Evolutionary conservation across 768 basidiomycete species (phyloP), one percentile per base, ranked within the genome.

Genomic region (Tephrocybe sp.): DNA sequence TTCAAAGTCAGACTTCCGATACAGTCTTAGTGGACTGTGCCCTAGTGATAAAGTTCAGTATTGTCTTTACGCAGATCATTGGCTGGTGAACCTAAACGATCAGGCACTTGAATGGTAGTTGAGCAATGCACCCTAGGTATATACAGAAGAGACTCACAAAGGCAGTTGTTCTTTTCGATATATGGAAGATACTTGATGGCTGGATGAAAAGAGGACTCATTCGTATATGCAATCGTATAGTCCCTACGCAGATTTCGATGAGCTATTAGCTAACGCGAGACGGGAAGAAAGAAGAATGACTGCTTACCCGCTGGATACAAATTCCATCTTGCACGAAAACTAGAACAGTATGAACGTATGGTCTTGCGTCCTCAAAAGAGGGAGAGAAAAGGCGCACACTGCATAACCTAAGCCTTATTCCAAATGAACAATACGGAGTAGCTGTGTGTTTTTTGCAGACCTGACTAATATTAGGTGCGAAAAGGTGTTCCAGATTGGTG

Each of bases 351-450:
- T 13, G 2, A 12, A 9, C 22, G 23, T 16, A 36, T 30, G 13
- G 26, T 17, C 30, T 30, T 26, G 11, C 11, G 9, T 14, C 17
- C 36, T 2, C 9, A 20, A 22, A 31, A 16, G 9, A 30, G 30
- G 6, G 9, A 35, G 8, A 26, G 20, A 9, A 20, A 43, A 16
- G 4, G 53, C 64, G 38, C 39, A 71, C 71, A 33, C 58, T 54
- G 53, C 85, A 87, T 8, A 83, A 40, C 33, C 78, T 70, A 20
- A 76, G 51, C 22, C 72, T 67, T 2, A 79, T 58, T 1, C 77
- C 68, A 55, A 79, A 85, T 11, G 82, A 83, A 1, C 48, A 48
- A 55, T 74, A 82, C 60, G 72, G 66, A 5, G 53, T 52, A 3
- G 60, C 64, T 0, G 74, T 77, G 7, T 46, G 13, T 44, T 65